A percentile compares a stretch with the other conserved stretches of the same genome.
Conservation (phyloP, 1,284 basidiomycete species). For the Ceratobasidium sp. region DNA sequence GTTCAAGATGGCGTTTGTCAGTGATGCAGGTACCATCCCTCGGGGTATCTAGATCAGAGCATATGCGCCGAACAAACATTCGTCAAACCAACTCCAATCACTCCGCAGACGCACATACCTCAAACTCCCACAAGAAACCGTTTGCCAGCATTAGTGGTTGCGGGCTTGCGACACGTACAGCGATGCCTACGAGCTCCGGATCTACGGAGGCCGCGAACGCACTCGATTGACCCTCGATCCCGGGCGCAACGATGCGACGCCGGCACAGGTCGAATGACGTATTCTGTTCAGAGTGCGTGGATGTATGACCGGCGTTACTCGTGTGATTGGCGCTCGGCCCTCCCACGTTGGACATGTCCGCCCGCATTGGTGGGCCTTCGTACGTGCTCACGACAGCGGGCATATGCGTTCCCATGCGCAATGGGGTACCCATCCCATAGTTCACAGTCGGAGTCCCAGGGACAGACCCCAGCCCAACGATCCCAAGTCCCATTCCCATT, state of each 20-base stretch:
- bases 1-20: slow-evolving; percentile 34
- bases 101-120: slow-evolving; percentile 11
- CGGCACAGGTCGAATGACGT: slow-evolving; percentile 30
- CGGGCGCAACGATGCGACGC: slow-evolving; percentile 19
- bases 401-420: slow-evolving; percentile 5
- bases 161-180: slow-evolving; percentile 29
- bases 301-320: neutral
- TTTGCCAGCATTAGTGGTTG: slow-evolving; percentile 21
- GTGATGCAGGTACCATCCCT: slow-evolving; percentile 33
- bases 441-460: slow-evolving; percentile 8
- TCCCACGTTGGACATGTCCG: neutral
- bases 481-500: slow-evolving; percentile 19
- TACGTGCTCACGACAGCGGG: neutral
- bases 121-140: slow-evolving; percentile 37
- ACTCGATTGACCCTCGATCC: slow-evolving; percentile 27
- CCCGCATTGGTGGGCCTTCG: slow-evolving; percentile 3
- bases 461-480: neutral
- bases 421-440: slow-evolving; percentile 3
- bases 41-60: slow-evolving; percentile 31
- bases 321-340: neutral
- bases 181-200: slow-evolving; percentile 31
- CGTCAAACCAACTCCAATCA: neutral
- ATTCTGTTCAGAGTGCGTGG: slow-evolving; percentile 16
- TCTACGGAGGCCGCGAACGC: slow-evolving; percentile 23
- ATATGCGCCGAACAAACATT: slow-evolving; percentile 5